These are phyloP conservation scores for Penicillium maclennaniae DNA, from an alignment of 495 filamentous ascomycete genomes.

Conservation along the genomic window DNA sequence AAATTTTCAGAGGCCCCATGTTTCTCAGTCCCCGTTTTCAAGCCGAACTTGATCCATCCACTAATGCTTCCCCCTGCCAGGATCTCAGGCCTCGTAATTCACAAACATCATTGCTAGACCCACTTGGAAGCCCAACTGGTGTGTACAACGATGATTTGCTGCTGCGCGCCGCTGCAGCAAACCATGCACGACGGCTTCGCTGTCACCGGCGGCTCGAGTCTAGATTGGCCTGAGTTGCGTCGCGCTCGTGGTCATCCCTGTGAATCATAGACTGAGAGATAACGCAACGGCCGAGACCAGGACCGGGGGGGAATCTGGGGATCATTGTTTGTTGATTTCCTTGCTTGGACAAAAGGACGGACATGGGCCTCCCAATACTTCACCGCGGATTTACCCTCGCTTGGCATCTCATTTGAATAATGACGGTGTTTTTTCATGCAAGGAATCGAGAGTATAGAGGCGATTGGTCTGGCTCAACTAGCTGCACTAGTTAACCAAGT, in stretches of 20 bases:
- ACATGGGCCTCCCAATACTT: background rate
- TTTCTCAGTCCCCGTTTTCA: background rate
- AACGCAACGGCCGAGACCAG: background rate
- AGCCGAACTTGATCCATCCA: conserved; percentile 5
- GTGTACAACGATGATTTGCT: conserved; percentile 43
- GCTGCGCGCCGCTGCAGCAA: conserved; percentile 18
- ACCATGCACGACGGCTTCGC: conserved; percentile 23
- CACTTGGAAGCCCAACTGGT: conserved; percentile 26
- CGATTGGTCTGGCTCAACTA: conserved; percentile 24
- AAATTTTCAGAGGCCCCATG: background rate
- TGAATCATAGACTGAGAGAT: background rate
- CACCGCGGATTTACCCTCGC: background rate
- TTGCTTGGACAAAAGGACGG: no score
- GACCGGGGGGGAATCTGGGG: background rate
- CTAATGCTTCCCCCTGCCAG: conserved; percentile 3
- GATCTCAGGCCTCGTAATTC: conserved; percentile 18
- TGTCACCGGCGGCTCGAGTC: conserved; percentile 16
- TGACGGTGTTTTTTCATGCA: conserved; percentile 15
- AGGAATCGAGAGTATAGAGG: conserved; percentile 23
- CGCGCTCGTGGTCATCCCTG: conserved; percentile 5
- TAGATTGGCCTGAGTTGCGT: conserved; percentile 17
- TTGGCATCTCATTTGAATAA: background rate
- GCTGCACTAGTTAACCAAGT: background rate
- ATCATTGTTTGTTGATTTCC: no score
- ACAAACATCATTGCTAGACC: conserved; percentile 22